Percentiles rank a stretch among this genome's conserved stretches.
Evolutionary conservation across 768 basidiomycete genomes (phyloP).

Genomic region (Galerina marginata): DNA sequence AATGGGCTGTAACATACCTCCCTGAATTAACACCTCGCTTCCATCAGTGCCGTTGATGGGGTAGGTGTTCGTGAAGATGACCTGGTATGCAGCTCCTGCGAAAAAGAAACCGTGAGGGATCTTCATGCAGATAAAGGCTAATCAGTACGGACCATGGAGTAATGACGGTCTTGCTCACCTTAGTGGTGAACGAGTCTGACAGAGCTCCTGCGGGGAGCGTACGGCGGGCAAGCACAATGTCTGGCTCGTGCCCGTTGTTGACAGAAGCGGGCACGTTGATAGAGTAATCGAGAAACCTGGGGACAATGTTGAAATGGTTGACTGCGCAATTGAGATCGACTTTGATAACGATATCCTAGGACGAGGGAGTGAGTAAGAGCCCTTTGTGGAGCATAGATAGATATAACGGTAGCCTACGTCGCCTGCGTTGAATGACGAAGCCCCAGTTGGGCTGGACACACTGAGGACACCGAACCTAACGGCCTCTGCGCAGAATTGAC

Average conservation of each 20-base stretch:
- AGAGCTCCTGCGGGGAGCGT: constrained; percentile 1
- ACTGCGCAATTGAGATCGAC: constrained; percentile 14
- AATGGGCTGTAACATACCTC: neutral
- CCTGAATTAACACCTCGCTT: neutral
- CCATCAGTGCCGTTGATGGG: constrained; percentile 10
- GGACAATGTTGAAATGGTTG: constrained; percentile 4
- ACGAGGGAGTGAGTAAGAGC: neutral
- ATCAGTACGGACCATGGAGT: neutral
- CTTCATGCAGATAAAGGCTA: neutral
- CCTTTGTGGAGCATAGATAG: too few relatives aligned
- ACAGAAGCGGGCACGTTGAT: neutral
- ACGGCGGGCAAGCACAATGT: constrained; percentile 11
- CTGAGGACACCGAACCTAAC: constrained; percentile 8
- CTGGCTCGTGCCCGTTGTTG: constrained; percentile 14
- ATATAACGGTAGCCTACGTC: constrained; percentile 1
- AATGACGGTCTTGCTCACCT: neutral
- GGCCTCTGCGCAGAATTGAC: constrained; percentile 8
- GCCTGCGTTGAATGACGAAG: constrained; percentile 7
- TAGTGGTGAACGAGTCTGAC: constrained; percentile 3
- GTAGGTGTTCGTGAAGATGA: constrained; percentile 11
- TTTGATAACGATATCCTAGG: constrained; percentile 2
- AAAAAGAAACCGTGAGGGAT: constrained; percentile 12
- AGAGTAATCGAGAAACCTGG: constrained; percentile 12
- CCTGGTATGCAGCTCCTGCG: constrained; percentile 5
- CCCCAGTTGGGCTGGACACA: neutral